Evolutionary conservation across 75 land plant genomes (phyloP), one percentile per base, ranked within the genome.

Genomic region (Pinus albicaulis): DNA sequence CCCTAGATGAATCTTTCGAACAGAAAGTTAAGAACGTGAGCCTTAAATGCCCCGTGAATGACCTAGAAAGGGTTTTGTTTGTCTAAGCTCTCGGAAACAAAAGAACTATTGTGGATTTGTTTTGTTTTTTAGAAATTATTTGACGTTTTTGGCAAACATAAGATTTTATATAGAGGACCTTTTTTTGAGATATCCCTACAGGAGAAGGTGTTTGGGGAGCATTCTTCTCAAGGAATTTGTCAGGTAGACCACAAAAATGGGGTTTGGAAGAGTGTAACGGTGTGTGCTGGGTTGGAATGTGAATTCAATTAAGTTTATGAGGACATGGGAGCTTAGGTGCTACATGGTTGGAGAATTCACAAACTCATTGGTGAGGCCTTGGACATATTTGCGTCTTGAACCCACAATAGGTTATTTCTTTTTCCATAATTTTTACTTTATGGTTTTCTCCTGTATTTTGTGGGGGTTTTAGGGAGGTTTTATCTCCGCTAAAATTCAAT

Each of bases 281-380:
- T 85, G 85, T 59, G 98, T 96, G 72, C 89, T 96, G 38, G 99
- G 94, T 55, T 96, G 99, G 99, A 96, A 96, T 73, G 84, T 65
- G 70, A 96, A 94, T 76, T 98, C 99, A 28, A 96, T 96, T 73
- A 83, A 83, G 79, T 96, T 78, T 96, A 96, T 62, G 87, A 94
- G 76, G 83, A 79, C 15, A 86, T 94, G 85, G 97, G 97, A 5
- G 95, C 95, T 3, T 41, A 82, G 31, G 76, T 94, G 3, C 58
- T 86, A 56, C 90, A 75, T 55, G 95, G 92, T 7, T 92, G 97
- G 95, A 76, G 95, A 72, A 80, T 94, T 34, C 92, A 95, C 75
- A 77, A 92, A 44, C 83, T 94, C 53, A 85, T 91, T 10, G 95
- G 92, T 13, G 78, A 92, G 15, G 89, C 90, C 12, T 80, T 94